Evolutionary conservation across 176 grass and related monocot species (phyloP), one percentile per base, ranked within the genome.

Genomic region (Poa pratensis): DNA sequence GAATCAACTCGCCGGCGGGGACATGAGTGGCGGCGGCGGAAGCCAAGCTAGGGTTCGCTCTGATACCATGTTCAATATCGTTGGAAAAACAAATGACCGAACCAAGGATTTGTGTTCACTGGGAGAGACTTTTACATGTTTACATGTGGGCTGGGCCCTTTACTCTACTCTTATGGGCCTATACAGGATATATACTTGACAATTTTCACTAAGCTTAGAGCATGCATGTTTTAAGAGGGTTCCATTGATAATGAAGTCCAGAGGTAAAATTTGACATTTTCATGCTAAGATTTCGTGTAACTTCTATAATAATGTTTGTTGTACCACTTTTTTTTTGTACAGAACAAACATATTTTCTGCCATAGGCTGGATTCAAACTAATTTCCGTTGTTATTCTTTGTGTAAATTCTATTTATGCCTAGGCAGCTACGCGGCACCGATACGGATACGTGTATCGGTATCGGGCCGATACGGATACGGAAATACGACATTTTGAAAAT

Each of bases 311-410:
- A 49, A 26, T 49, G 70, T 73, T 73, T 73, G 23, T 27, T 6
- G 6, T 27, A 73, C 70, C 70, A 73, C 13, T 27, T 27, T 71
- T 20, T 45, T 9, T 70, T 45, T 71, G 68, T 71, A 49, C 70
- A 49, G 22, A 73, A 50, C 70, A 73, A 49, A 73, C n/a, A 13
- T 16, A 27, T 49, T 73, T 73, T 73, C 23, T 73, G 70, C 70
- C 2, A 26, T 49, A 18, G 43, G 70, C 69, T 48, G 40, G 12
- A 13, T 26, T 48, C 43, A 73, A 72, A 72, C 70, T 50, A 27
- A 17, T 73, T 50, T 8, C 6, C 0, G 7, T 0, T 50, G 14
- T 2, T 49, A 4, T 73, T 73, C 43, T 50, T 50, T 27, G n/a
- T 73, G 43, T 73, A 27, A 27, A 73, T 73, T 65, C 14, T 28